Evolutionary conservation across 2,329 filamentous ascomycete genomes (phyloP).

Genomic region (Alternaria arborescens): DNA sequence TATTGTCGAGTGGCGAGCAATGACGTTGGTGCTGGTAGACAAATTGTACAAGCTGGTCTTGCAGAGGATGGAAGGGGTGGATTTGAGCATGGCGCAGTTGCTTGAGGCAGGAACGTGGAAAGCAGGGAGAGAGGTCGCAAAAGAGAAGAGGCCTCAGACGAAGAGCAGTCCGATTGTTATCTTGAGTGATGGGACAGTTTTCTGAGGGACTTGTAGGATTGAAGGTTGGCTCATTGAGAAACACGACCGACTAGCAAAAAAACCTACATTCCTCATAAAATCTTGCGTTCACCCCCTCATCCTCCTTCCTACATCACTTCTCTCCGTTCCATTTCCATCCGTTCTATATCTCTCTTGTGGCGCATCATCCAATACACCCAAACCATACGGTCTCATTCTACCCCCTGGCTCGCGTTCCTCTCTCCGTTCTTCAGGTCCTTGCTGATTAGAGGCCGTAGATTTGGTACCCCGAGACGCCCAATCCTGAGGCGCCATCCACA

Average conservation of each 20-base stretch:
- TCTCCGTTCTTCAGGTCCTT: background rate
- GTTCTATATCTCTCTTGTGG: background rate
- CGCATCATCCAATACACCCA: slow-evolving; percentile 6
- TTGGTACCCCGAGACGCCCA: background rate
- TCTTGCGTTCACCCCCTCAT: background rate
- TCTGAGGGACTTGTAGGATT: slow-evolving; percentile 17
- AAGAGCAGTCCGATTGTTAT: slow-evolving; percentile 44
- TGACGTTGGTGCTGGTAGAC: slow-evolving; percentile 76
- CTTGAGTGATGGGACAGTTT: slow-evolving; percentile 42
- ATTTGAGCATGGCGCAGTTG: slow-evolving; percentile 81
- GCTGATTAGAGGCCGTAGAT: background rate
- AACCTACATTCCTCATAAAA: background rate
- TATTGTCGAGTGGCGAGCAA: slow-evolving; percentile 78
- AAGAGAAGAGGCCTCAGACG: slow-evolving; percentile 31
- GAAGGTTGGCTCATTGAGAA: no score
- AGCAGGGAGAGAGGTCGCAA: slow-evolving; percentile 47
- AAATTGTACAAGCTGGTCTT: slow-evolving; percentile 73
- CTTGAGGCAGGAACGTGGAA: slow-evolving; percentile 97
- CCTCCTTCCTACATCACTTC: background rate
- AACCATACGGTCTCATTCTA: background rate
- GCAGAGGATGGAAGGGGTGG: slow-evolving; percentile 71
- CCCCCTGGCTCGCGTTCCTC: no score
- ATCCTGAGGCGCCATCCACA: slow-evolving; percentile 10
- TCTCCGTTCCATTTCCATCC: background rate
- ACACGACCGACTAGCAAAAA: background rate